Base-by-base conservation (phyloP, 768 basidiomycete genomes). In the Megacollybia marginata region DNA sequence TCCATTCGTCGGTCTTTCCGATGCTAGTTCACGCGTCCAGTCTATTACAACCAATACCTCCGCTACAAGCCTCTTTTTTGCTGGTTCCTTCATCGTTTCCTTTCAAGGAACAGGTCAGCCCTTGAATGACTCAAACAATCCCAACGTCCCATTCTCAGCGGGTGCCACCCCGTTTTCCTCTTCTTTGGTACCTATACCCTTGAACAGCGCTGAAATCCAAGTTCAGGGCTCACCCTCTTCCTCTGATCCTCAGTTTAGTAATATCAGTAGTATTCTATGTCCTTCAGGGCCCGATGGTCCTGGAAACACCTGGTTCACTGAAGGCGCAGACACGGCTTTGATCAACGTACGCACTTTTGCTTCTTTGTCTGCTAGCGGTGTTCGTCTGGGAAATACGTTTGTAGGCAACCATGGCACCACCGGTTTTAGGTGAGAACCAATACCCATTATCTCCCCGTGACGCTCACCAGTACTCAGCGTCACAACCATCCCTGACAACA, bases 301-400 rank as follows among this genome's bases (percentile, higher is more conserved):
- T 28, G 84, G 84, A 32, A 80, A 85, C 58, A 81, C 83, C 1
- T 99, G 95, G 95, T 79, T 95, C 47, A 87, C 83, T 33, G 72
- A 78, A 44, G 84, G 91, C 59, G 82, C 79, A 16, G 80, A 72
- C 23, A 68, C 72, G 19, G 86, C 91, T 2, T 72, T 86, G 48
- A 78, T 98, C 55, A 92, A 86, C 28, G 71, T 91, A 42, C 75
- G 85, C 51, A 76, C 83, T n/a, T 89, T 85, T 61, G 70, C 80
- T 23, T 85, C 75, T 59, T 78, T 89, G 50, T 80, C 77, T 45
- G 87, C 82, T 3, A 82, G 74, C 50, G 96, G 95, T 5, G 62
- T 97, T 44, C 82, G 96, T 42, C 70, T 99, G 28, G 94, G 92
- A 23, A 98, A 99, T 68, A 94, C 92, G 8, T 90, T 95, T 65